These are phyloP conservation scores for Talaromyces islandicus DNA, from an alignment of 2,329 filamentous ascomycete species.

Conservation along the genomic window DNA sequence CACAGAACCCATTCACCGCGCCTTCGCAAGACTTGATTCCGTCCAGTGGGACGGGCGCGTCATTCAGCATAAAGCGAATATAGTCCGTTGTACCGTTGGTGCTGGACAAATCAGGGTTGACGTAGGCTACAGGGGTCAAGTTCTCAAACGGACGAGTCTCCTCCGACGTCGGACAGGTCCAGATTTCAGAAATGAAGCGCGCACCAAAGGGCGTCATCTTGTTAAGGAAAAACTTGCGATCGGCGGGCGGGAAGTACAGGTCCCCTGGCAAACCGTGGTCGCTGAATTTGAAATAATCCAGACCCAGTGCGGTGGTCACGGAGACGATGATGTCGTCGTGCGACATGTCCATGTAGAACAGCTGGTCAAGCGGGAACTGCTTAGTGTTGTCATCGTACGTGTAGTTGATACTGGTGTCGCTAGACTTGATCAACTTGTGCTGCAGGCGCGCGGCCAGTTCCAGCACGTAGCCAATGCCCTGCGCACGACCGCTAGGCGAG, in stretches of 20 bases:
- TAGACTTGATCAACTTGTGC: conserved; percentile 41
- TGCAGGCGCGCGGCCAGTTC: conserved; percentile 47
- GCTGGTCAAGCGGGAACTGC: conserved; percentile 43
- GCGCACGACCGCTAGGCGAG: conserved; percentile 46
- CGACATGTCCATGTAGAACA: conserved; percentile 49
- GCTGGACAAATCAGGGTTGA: conserved; percentile 19
- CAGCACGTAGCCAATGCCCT: conserved; percentile 49
- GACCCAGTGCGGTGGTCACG: conserved; percentile 45
- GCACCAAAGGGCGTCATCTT: conserved; percentile 51
- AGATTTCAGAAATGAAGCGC: conserved; percentile 50
- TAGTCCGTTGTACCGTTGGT: conserved; percentile 15
- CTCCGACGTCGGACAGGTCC: conserved; percentile 38
- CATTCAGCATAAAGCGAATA: conserved; percentile 27
- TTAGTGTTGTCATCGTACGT: conserved; percentile 41
- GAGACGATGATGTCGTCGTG: conserved; percentile 51
- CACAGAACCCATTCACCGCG: conserved; percentile 24
- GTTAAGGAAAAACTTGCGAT: conserved; percentile 42
- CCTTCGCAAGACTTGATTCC: conserved; percentile 22
- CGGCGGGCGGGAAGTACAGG: conserved; percentile 39
- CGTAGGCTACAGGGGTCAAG: conserved; percentile 33
- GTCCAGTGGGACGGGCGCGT: conserved; percentile 21
- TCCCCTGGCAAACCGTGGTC: conserved; percentile 19
- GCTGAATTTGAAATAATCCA: conserved; percentile 46
- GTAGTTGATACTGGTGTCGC: conserved; percentile 49
- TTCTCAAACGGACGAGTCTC: conserved; percentile 15